Percentiles rank a stretch among this genome's conserved stretches.
Evolutionary conservation across 2,329 filamentous ascomycete genomes (phyloP).

Genomic region (Ascochyta koolunga): DNA sequence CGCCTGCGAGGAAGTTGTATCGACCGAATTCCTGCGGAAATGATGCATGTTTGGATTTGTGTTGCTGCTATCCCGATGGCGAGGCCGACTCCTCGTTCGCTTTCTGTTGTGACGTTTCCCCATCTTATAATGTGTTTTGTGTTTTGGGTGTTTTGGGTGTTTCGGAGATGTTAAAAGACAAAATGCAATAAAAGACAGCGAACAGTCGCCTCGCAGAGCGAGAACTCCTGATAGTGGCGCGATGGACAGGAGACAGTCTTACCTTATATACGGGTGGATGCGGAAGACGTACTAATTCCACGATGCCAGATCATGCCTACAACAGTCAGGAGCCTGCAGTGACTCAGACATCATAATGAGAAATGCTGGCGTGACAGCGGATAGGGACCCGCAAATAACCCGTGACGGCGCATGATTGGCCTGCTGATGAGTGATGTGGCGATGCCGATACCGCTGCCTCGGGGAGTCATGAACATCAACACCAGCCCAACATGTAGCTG

Average conservation of each 20-base stretch:
- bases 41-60: constrained; percentile 32
- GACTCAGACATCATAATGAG: constrained; percentile 42
- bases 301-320: constrained; percentile 28
- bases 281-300: constrained; percentile 17
- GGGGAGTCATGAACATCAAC: constrained; percentile 33
- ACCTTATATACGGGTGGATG: constrained; percentile 35
- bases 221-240: constrained; percentile 32
- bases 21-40: constrained; percentile 38
- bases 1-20: constrained; percentile 35
- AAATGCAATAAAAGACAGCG: constrained; percentile 17
- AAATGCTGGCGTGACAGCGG: constrained; percentile 32
- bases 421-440: constrained; percentile 29
- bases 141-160: constrained; percentile 2
- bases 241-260: constrained; percentile 18
- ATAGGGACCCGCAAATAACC: constrained; percentile 25
- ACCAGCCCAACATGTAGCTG: constrained; percentile 14
- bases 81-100: constrained; percentile 51
- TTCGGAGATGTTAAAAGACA: constrained; percentile 12
- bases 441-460: constrained; percentile 33
- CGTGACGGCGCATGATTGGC: constrained; percentile 38
- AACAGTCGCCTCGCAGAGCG: constrained; percentile 38
- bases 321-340: constrained; percentile 41
- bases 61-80: constrained; percentile 44
- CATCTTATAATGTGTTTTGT: constrained; percentile 26
- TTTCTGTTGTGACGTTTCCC: constrained; percentile 54